Evolutionary conservation across 1,284 basidiomycete genomes (phyloP).

Genomic region (Baeospora myosura): DNA sequence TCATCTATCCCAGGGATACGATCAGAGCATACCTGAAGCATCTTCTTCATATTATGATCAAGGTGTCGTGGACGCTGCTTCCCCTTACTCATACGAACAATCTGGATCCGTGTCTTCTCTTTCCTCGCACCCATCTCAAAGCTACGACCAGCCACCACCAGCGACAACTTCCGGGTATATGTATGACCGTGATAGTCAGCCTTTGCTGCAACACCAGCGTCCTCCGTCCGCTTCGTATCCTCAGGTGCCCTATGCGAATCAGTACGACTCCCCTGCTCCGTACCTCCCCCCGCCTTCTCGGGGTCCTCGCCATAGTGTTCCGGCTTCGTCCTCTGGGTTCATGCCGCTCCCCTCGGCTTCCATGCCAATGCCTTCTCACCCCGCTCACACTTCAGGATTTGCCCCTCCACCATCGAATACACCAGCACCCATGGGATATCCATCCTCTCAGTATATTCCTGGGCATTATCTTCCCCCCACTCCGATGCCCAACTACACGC

Average conservation of each 20-base stretch:
- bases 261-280: conserved; percentile 41
- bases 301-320: conserved; percentile 60
- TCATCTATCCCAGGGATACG: conserved; percentile 17
- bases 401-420: conserved; percentile 31
- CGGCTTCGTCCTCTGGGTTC: conserved; percentile 64
- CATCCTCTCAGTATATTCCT: conserved; percentile 23
- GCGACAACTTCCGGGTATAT: conserved; percentile 19
- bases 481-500: conserved; percentile 28
- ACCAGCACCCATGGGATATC: conserved; percentile 25
- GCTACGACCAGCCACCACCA: conserved; percentile 14
- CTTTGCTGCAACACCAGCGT: conserved; percentile 22
- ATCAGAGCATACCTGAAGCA: conserved; percentile 22
- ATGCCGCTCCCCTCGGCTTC: conserved; percentile 34
- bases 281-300: conserved; percentile 32
- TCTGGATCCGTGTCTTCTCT: no score
- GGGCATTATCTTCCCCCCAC: conserved; percentile 20
- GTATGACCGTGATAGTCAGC: no score
- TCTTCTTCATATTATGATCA: no score
- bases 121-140: conserved; percentile 20
- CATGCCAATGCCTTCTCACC: conserved; percentile 28
- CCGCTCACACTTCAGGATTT: conserved; percentile 44
- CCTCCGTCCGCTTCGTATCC: conserved; percentile 24
- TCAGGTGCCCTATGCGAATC: conserved; percentile 39
- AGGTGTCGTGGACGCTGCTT: no score
- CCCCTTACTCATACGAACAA: no score